Conservation (phyloP, 495 filamentous ascomycete species). For the Penicillium alfredii region DNA sequence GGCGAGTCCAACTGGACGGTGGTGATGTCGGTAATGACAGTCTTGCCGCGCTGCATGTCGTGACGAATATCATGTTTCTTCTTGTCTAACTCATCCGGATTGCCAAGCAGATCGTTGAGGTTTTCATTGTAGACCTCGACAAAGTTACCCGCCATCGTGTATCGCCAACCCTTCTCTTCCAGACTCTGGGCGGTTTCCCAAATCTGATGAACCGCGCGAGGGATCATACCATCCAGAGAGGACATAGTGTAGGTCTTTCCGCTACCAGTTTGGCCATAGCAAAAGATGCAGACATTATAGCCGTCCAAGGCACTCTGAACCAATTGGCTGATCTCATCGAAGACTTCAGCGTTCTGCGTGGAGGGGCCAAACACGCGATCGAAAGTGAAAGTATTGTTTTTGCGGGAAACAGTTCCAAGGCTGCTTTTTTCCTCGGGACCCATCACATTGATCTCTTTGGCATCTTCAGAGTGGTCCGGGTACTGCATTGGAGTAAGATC, state of each 20-base stretch:
- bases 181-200: conserved; percentile 77
- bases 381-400: conserved; percentile 81
- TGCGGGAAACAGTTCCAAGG: conserved; percentile 65
- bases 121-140: conserved; percentile 99
- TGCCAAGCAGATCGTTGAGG: conserved; percentile 84
- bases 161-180: conserved; percentile 88
- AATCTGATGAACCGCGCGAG: conserved; percentile 84
- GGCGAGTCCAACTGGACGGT: conserved; percentile 72
- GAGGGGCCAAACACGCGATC: conserved; percentile 84
- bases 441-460: conserved; percentile 76
- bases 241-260: conserved; percentile 98
- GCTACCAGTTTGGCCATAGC: conserved; percentile 95
- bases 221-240: conserved; percentile 90
- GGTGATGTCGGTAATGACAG: conserved; percentile 76
- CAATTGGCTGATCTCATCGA: conserved; percentile 94
- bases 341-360: conserved; percentile 77
- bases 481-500: conserved; percentile 65
- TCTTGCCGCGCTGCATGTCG: conserved; percentile 73
- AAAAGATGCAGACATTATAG: conserved; percentile 99
- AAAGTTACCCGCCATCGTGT: conserved; percentile 90
- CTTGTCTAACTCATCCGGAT: conserved; percentile 67
- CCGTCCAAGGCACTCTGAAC: conserved; percentile 95
- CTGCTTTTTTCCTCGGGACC: conserved; percentile 81
- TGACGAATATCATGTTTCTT: conserved; percentile 92
- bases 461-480: conserved; percentile 69